Percentiles rank a stretch among this genome's conserved stretches.
These are phyloP conservation scores for Arthrobotrys conoides DNA, from an alignment of 2,329 filamentous ascomycete species.

Conservation along the genomic window DNA sequence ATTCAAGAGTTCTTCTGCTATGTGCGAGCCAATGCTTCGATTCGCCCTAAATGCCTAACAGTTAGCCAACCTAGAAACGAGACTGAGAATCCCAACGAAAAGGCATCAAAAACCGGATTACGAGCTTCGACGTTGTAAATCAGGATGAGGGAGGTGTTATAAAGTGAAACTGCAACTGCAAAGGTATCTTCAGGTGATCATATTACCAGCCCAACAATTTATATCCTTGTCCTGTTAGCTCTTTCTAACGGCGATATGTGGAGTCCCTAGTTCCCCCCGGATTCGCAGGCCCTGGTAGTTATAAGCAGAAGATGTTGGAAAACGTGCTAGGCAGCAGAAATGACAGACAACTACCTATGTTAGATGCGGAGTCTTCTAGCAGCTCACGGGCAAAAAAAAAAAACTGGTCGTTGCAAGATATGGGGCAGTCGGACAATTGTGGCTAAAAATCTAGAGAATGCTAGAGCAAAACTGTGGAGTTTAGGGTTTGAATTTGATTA, in stretches of 20 bases:
- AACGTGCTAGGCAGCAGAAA: slow-evolving; percentile 3
- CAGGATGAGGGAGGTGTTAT: background rate
- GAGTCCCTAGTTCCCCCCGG: slow-evolving; percentile 13
- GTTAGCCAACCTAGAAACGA: background rate
- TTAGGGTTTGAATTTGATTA: too few species aligned
- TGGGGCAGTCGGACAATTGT: too few species aligned
- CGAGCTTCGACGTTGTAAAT: too few species aligned
- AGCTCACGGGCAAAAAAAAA: background rate
- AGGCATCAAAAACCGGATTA: background rate
- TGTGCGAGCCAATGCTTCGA: background rate
- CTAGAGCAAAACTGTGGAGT: too few species aligned
- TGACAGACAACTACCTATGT: background rate
- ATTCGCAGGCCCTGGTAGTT: background rate
- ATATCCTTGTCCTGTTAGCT: background rate
- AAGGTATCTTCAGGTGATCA: background rate
- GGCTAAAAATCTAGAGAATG: background rate
- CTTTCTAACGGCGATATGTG: background rate
- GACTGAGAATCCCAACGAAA: background rate
- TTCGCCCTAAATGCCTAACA: background rate
- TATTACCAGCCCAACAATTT: background rate
- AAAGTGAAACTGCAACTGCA: background rate
- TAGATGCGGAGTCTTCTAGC: background rate
- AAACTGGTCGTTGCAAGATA: too few species aligned
- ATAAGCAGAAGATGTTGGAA: slow-evolving; percentile 3
- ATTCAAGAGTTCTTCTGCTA: background rate